These are phyloP conservation scores for Mucor mucedo DNA, from an alignment of 371 early-diverging fungal species.

Conservation along the genomic window DNA sequence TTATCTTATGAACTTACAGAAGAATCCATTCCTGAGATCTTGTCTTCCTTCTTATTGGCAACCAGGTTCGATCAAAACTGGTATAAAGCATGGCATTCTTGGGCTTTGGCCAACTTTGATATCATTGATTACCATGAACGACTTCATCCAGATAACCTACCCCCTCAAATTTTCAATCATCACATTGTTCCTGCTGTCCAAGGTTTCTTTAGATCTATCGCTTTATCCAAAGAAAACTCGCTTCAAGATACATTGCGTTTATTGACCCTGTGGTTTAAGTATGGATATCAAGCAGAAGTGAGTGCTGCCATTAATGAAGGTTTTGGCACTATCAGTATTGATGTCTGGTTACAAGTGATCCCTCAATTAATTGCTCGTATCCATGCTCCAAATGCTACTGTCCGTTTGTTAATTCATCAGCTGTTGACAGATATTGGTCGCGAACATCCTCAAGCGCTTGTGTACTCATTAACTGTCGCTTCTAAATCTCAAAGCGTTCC, in stretches of 20 bases:
- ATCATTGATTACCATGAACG: conserved; percentile 81
- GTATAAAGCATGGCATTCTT: conserved; percentile 99
- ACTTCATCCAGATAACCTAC: conserved; percentile 56
- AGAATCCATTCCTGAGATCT: conserved; percentile 79
- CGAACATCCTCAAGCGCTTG: conserved; percentile 95
- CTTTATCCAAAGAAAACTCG: conserved; percentile 88
- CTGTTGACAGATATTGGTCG: conserved; percentile 92
- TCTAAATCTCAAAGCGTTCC: conserved; percentile 87
- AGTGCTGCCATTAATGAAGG: conserved; percentile 87
- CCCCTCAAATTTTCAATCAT: conserved; percentile 59
- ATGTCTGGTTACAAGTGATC: conserved; percentile 98
- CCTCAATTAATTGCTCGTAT: conserved; percentile 98
- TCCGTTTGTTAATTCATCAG: conserved; percentile 88
- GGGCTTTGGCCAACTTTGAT: conserved; percentile 95
- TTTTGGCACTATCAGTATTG: conserved; percentile 89
- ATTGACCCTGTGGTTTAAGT: conserved; percentile 96
- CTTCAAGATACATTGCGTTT: conserved; percentile 96
- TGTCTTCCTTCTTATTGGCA: conserved; percentile 85
- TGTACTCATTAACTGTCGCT: conserved; percentile 96
- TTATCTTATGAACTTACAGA: conserved; percentile 80
- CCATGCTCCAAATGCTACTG: conserved; percentile 82
- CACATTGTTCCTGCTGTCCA: conserved; percentile 74
- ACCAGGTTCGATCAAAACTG: conserved; percentile 92
- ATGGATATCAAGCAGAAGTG: conserved; percentile 89
- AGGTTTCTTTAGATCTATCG: conserved; percentile 95